Base-by-base conservation (phyloP, 345 rosid genomes). In the Gossypium raimondii region DNA sequence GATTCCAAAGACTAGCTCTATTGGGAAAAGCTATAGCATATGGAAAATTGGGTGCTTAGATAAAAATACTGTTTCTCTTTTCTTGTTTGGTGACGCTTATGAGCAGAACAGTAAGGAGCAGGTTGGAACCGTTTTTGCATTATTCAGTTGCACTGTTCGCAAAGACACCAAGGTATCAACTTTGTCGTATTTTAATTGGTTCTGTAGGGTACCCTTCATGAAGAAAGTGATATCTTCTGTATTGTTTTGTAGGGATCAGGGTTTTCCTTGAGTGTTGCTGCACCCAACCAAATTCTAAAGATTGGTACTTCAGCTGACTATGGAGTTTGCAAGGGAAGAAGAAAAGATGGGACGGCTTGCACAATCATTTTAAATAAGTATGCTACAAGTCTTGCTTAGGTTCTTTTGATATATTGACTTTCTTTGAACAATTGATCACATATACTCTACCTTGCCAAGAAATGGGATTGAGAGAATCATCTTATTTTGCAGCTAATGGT, bases 1-100 rank as follows among this genome's bases (percentile, higher is more conserved):
- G 61, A 78, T 51, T 71, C 88, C 90, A 14, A 89, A 71, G 86
- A 91, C 89, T 57, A 93, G 96, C 80, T 89, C 97, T 25, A 86
- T 82, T 0, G 94, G 99, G 53, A 86, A 95, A 84, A 75, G 75
- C 76, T 93, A 90, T 81, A 75, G 79, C 73, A 86, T 92, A 24
- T 92, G 98, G 93, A 93, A 88, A 77, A 13, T 92, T 56, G 85
- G 97, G 63, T 79, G 90, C 81, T 78, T 95, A 79, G 87, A 82
- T 73, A 93, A 87, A 66, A 86, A 77, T 78, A 81, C 76, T 43
- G 58, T 89, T 70, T 90, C 99, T 65, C 77, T 95, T 73, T 95
- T 95, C 85, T 82, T 95, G 87, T 95, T 95, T 82, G 92, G 96
- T 68, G 98, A 91, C 74, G 96, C 97, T 78, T 89, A 84, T 76